A percentile compares a stretch with the other conserved stretches of the same genome.
phyloP scores from a whole-genome alignment of 2,329 filamentous ascomycete species.

The Colletotrichum sp. region DNA sequence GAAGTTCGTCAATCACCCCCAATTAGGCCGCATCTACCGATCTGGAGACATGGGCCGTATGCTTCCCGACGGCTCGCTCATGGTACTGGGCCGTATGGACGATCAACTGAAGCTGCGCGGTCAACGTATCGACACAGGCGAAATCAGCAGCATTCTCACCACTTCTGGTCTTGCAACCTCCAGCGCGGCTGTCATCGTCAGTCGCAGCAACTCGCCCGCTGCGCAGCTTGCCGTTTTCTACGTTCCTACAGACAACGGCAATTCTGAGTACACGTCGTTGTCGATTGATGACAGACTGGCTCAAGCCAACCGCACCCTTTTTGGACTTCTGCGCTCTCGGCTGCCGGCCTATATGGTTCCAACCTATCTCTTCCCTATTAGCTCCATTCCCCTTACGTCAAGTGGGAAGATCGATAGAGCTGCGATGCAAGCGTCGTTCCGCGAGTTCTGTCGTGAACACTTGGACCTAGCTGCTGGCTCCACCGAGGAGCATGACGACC shows the following conservation, averaged over 20 bases:
- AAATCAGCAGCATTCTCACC: slow-evolving; percentile 71
- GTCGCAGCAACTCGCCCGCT: slow-evolving; percentile 36
- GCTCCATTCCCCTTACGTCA: slow-evolving; percentile 70
- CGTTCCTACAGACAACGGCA: slow-evolving; percentile 45
- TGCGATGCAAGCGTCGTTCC: slow-evolving; percentile 54
- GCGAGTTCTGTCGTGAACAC: slow-evolving; percentile 45
- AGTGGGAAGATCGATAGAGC: slow-evolving; percentile 77
- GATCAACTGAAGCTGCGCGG: slow-evolving; percentile 85
- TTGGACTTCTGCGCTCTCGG: slow-evolving; percentile 54
- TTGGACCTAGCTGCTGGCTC: slow-evolving; percentile 43
- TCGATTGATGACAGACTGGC: slow-evolving; percentile 40
- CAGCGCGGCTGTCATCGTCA: slow-evolving; percentile 67
- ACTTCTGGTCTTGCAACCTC: slow-evolving; percentile 58
- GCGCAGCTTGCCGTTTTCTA: slow-evolving; percentile 74
- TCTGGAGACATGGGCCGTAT: slow-evolving; percentile 84
- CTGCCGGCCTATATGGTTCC: slow-evolving; percentile 84
- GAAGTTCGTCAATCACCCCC: slow-evolving; percentile 73
- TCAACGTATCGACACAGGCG: slow-evolving; percentile 78
- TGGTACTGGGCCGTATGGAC: slow-evolving; percentile 76
- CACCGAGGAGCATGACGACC: slow-evolving; percentile 35
- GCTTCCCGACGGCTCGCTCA: slow-evolving; percentile 75
- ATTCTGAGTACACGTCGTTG: slow-evolving; percentile 28
- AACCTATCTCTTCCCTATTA: slow-evolving; percentile 73
- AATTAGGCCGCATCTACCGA: slow-evolving; percentile 77
- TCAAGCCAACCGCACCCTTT: slow-evolving; percentile 50